Conservation (phyloP, 257 asterid genomes). For the Leonotis leonurus region DNA sequence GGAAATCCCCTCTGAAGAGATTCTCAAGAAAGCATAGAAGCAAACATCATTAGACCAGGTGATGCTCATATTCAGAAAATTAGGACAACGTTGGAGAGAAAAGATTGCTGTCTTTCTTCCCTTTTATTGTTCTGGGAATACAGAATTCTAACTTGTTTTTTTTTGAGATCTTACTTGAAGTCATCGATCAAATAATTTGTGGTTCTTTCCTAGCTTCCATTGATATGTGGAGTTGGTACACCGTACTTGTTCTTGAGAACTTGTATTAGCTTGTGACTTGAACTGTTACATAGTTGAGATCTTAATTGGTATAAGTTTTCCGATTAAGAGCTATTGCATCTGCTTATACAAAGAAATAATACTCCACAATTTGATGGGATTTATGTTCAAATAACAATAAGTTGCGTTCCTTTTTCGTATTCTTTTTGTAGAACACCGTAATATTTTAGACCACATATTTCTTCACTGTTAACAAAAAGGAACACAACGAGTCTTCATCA, state of each 20-base stretch:
- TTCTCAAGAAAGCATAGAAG: conserved; percentile 40
- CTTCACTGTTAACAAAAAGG: too few relatives aligned
- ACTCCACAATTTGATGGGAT: too few relatives aligned
- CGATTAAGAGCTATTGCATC: neutral
- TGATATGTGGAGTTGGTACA: neutral
- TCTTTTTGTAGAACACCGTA: neutral
- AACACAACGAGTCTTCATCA: too few relatives aligned
- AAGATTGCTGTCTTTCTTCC: neutral
- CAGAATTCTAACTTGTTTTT: neutral
- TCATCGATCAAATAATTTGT: neutral
- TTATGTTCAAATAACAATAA: too few relatives aligned
- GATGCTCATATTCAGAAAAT: neutral
- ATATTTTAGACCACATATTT: neutral
- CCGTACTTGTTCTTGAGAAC: neutral
- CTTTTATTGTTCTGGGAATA: neutral
- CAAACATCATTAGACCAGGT: neutral
- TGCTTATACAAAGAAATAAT: too few relatives aligned
- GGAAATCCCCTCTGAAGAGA: conserved; percentile 79
- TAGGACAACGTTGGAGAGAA: too few relatives aligned
- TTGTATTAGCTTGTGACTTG: neutral
- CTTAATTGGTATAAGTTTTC: too few relatives aligned
- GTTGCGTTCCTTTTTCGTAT: too few relatives aligned
- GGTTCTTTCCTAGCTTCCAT: neutral
- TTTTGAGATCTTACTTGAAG: neutral
- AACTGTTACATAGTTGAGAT: neutral